Evolutionary conservation across 2,329 filamentous ascomycete species (phyloP).

Genomic region (Dactylonectria estremocensis): DNA sequence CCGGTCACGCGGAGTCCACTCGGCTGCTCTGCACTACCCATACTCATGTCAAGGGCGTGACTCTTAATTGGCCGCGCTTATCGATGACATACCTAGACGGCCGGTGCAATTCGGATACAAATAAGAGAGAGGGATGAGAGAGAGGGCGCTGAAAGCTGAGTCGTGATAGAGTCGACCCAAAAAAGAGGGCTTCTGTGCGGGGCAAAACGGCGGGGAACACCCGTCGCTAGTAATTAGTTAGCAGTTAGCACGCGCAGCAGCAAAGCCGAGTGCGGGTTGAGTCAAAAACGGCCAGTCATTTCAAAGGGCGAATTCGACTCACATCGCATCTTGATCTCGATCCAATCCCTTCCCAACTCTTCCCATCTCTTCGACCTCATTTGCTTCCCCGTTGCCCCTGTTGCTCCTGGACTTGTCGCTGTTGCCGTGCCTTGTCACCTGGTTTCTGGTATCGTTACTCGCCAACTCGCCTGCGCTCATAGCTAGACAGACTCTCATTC

Average conservation of each 20-base stretch:
- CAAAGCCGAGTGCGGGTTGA: slow-evolving; percentile 23
- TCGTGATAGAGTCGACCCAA: background rate
- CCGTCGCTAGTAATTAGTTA: slow-evolving; percentile 10
- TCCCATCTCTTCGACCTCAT: background rate
- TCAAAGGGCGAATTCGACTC: slow-evolving; percentile 9
- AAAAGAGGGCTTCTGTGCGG: slow-evolving; percentile 15
- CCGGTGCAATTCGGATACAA: too few relatives aligned
- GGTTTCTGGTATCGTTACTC: too few relatives aligned
- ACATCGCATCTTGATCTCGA: background rate
- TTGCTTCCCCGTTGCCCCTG: background rate
- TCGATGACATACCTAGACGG: too few relatives aligned
- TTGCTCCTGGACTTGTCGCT: too few relatives aligned
- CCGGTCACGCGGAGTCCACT: background rate
- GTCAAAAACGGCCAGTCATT: slow-evolving; percentile 27
- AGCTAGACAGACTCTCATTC: too few relatives aligned
- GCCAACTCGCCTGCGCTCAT: too few relatives aligned
- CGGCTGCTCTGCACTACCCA: background rate
- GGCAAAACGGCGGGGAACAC: slow-evolving; percentile 29
- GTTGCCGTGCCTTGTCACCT: too few relatives aligned
- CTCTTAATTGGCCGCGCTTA: background rate
- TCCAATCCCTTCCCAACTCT: too few relatives aligned
- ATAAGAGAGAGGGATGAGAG: background rate
- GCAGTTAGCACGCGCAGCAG: too few relatives aligned
- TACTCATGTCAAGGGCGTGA: background rate
- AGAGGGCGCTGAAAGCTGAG: background rate